These are phyloP conservation scores for Ceratobasidium theobromae DNA, from an alignment of 1,284 basidiomycete genomes.

Conservation along the genomic window DNA sequence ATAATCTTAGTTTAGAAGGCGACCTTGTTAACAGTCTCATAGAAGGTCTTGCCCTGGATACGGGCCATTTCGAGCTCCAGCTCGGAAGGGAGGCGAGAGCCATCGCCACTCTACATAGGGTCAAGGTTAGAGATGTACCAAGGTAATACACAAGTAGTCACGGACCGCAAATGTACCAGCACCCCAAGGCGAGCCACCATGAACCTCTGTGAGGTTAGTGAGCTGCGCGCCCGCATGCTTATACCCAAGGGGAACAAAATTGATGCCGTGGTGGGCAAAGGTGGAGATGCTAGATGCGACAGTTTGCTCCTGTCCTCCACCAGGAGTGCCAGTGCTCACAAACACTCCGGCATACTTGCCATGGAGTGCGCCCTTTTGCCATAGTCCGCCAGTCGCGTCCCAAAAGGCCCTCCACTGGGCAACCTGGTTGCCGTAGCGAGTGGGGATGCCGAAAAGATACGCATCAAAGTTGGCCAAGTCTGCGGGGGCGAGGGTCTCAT, in stretches of 20 bases:
- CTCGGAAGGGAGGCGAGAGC: constrained; percentile 59
- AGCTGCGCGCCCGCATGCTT: constrained; percentile 58
- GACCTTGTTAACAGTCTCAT: constrained; percentile 51
- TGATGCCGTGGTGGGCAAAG: constrained; percentile 77
- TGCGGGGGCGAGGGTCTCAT: constrained; percentile 69
- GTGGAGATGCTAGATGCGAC: constrained; percentile 66
- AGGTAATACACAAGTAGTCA: constrained; percentile 42
- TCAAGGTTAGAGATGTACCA: neutral
- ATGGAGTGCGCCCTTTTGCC: constrained; percentile 68
- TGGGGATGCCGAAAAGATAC: constrained; percentile 69
- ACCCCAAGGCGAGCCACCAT: constrained; percentile 79
- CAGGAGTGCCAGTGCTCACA: constrained; percentile 51
- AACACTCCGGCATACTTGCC: constrained; percentile 80
- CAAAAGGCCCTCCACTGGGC: constrained; percentile 74
- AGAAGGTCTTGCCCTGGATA: constrained; percentile 67
- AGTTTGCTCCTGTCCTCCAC: constrained; percentile 77
- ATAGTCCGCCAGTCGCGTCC: constrained; percentile 79
- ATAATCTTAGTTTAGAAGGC: constrained; percentile 38
- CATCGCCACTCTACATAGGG: constrained; percentile 49
- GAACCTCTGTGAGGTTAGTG: constrained; percentile 61
- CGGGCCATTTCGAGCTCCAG: constrained; percentile 67
- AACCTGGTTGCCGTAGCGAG: constrained; percentile 72
- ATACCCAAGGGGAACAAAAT: constrained; percentile 82
- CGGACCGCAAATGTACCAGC: constrained; percentile 52
- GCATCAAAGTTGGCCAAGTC: constrained; percentile 67